These are phyloP conservation scores for Eucalyptus microcorys DNA, from an alignment of 345 rosid genomes.

Conservation along the genomic window DNA sequence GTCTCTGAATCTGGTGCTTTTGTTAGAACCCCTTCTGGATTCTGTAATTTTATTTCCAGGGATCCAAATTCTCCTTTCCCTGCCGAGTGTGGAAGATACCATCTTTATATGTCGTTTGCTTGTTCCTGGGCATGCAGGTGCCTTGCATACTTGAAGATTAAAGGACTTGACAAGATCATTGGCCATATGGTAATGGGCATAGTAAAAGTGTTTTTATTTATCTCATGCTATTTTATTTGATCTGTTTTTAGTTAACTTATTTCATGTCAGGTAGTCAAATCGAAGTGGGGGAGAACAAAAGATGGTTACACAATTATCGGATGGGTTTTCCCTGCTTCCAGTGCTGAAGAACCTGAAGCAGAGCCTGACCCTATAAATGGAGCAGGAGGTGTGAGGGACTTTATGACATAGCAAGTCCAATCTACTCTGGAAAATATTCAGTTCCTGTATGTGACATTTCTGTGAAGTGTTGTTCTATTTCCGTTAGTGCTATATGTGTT, in stretches of 20 bases:
- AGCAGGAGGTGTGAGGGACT: neutral
- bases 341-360: neutral
- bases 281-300: conserved; percentile 22
- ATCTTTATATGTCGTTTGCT: neutral
- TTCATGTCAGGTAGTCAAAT: neutral
- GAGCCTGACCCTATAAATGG: neutral
- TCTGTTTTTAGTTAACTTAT: neutral
- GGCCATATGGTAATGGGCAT: neutral
- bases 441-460: neutral
- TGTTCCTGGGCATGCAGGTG: conserved; percentile 6
- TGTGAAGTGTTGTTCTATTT: neutral
- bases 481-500: neutral
- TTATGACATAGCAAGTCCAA: neutral
- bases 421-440: neutral
- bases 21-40: neutral
- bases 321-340: neutral
- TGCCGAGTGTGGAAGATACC: neutral
- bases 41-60: neutral
- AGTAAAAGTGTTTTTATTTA: neutral
- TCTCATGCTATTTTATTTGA: neutral
- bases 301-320: neutral
- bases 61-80: neutral
- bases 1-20: neutral
- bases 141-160: conserved; percentile 44
- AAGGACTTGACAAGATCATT: conserved; percentile 34